Evolutionary conservation across 2,329 filamentous ascomycete genomes (phyloP).

Genomic region (Botryotinia convoluta): DNA sequence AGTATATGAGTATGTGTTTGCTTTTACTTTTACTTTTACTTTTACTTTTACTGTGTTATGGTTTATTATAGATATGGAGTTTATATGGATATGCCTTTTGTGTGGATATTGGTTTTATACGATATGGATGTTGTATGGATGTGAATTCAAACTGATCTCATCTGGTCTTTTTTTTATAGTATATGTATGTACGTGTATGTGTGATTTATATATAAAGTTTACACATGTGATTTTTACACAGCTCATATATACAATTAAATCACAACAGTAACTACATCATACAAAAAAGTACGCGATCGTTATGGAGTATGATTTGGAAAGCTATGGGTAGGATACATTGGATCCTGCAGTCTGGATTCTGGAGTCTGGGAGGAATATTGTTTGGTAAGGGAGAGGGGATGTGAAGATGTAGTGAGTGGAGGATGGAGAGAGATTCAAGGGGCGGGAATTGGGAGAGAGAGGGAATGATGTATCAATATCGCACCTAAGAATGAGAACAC

Average conservation of each 20-base stretch:
- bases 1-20: too few relatives aligned
- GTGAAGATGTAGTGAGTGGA: neutral
- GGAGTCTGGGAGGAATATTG: neutral
- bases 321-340: fast-evolving
- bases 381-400: neutral
- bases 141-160: too few relatives aligned
- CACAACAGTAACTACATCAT: neutral
- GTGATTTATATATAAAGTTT: neutral
- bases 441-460: too few relatives aligned
- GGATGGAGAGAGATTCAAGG: neutral
- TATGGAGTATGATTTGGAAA: fast-evolving
- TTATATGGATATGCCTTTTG: too few relatives aligned
- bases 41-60: too few relatives aligned
- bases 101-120: too few relatives aligned
- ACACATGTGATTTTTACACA: neutral
- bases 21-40: too few relatives aligned
- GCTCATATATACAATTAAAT: neutral
- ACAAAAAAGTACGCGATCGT: neutral
- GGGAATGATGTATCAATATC: neutral
- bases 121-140: too few relatives aligned
- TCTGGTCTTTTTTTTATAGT: too few relatives aligned
- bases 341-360: neutral
- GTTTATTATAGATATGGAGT: too few relatives aligned
- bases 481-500: neutral
- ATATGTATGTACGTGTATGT: too few relatives aligned